Evolutionary conservation across 345 rosid genomes (phyloP).

Genomic region (Capsella bursapastoris): DNA sequence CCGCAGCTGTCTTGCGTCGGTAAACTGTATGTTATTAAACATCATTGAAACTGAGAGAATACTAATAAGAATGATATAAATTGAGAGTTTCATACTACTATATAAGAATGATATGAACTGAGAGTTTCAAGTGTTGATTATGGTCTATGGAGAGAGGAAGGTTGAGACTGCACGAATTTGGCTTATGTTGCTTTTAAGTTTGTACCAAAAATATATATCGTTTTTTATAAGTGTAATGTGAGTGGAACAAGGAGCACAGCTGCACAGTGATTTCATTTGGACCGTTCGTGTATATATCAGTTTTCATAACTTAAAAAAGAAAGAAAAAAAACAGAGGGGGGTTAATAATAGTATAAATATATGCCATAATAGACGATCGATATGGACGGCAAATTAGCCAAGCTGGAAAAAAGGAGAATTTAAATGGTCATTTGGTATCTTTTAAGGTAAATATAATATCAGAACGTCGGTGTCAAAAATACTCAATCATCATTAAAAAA

Average conservation of each 20-base stretch:
- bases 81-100: constrained; percentile 9
- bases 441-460: constrained; percentile 31
- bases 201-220: constrained; percentile 4
- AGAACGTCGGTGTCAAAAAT: constrained; percentile 22
- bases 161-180: constrained; percentile 17
- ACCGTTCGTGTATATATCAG: constrained; percentile 31
- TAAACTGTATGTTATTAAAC: constrained; percentile 7
- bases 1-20: constrained; percentile 30
- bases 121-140: constrained; percentile 11
- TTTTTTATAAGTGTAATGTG: constrained; percentile 39
- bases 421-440: constrained; percentile 19
- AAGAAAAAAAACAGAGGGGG: not conserved
- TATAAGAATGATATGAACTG: constrained; percentile 14
- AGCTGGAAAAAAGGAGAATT: constrained; percentile 9
- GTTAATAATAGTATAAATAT: constrained; percentile 9
- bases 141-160: constrained; percentile 10
- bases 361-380: constrained; percentile 22
- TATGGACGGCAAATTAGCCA: constrained; percentile 32
- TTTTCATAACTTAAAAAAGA: not conserved
- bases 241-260: constrained; percentile 33
- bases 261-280: constrained; percentile 26
- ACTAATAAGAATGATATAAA: constrained; percentile 15
- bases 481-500: constrained; percentile 13
- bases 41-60: constrained; percentile 19
- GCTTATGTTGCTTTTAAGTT: constrained; percentile 1